These are phyloP conservation scores for Talaromyces borbonicus DNA, from an alignment of 495 filamentous ascomycete genomes.

Conservation along the genomic window DNA sequence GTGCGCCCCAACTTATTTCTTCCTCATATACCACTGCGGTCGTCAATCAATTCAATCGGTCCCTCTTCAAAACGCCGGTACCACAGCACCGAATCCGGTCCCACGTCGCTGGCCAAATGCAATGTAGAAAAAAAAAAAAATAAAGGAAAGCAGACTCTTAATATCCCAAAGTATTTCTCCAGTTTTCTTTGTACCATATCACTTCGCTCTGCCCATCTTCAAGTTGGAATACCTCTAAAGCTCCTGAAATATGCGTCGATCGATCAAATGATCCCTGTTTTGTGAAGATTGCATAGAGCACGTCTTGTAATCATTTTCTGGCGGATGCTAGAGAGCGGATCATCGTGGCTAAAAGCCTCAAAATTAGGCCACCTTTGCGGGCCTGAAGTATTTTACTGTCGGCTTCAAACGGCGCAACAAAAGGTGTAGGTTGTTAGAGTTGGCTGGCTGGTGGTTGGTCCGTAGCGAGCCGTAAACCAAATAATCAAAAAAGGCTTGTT, in stretches of 20 bases:
- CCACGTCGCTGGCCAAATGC: slow-evolving; percentile 13
- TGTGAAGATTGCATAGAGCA: no score
- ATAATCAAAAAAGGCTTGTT: no score
- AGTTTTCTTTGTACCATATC: background rate
- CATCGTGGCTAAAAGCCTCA: no score
- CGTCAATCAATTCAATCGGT: background rate
- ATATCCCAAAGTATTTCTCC: background rate
- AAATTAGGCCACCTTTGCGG: no score
- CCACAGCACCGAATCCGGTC: slow-evolving; percentile 1
- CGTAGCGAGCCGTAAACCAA: no score
- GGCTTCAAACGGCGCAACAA: no score
- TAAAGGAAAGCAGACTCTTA: slow-evolving; percentile 3
- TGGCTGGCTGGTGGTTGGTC: no score
- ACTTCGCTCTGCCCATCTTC: slow-evolving; percentile 3
- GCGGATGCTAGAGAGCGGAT: no score
- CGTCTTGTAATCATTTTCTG: no score
- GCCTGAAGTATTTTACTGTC: no score
- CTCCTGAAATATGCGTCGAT: slow-evolving; percentile 4
- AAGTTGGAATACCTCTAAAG: background rate
- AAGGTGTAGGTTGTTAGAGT: no score
- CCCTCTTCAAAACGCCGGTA: slow-evolving; percentile 4
- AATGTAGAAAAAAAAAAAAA: slow-evolving; percentile 9
- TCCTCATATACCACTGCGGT: background rate
- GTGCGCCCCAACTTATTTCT: background rate
- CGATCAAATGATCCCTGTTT: background rate